Percentiles rank a stretch among this genome's conserved stretches.
These are phyloP conservation scores for Lachnellula subtilissima DNA, from an alignment of 2,329 filamentous ascomycete genomes.

Conservation along the genomic window DNA sequence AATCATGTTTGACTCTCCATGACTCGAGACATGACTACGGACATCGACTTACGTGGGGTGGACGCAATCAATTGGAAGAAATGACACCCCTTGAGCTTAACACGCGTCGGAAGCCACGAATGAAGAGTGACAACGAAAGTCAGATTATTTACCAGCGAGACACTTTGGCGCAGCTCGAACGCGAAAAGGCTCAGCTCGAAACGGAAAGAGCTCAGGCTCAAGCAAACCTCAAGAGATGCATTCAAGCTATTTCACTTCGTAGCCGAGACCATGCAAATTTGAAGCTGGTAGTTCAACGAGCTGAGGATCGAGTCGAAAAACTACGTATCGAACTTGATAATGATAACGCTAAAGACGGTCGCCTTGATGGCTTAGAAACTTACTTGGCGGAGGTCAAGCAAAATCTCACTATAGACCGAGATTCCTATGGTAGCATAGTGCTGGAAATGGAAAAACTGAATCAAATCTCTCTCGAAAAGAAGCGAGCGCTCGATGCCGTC, in stretches of 20 bases:
- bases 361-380: conserved; percentile 53
- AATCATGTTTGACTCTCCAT: conserved; percentile 64
- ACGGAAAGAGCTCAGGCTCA: conserved; percentile 32
- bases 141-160: conserved; percentile 55
- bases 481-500: conserved; percentile 35
- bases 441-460: conserved; percentile 47
- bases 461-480: conserved; percentile 33
- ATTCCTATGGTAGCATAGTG: conserved; percentile 49
- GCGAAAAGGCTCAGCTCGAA: conserved; percentile 48
- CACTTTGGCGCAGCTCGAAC: conserved; percentile 47
- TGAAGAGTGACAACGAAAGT: conserved; percentile 70
- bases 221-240: conserved; percentile 42
- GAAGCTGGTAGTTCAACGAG: conserved; percentile 51
- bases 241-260: conserved; percentile 47
- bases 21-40: conserved; percentile 57
- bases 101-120: conserved; percentile 49
- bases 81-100: conserved; percentile 42
- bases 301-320: conserved; percentile 53
- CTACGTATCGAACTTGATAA: conserved; percentile 58
- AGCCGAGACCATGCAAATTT: conserved; percentile 43
- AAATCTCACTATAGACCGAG: conserved; percentile 44
- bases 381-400: conserved; percentile 50
- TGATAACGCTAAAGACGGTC: conserved; percentile 63
- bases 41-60: conserved; percentile 49
- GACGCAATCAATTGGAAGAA: conserved; percentile 38